Conservation (phyloP, 2,329 filamentous ascomycete species). For the Colletotrichum karsti region DNA sequence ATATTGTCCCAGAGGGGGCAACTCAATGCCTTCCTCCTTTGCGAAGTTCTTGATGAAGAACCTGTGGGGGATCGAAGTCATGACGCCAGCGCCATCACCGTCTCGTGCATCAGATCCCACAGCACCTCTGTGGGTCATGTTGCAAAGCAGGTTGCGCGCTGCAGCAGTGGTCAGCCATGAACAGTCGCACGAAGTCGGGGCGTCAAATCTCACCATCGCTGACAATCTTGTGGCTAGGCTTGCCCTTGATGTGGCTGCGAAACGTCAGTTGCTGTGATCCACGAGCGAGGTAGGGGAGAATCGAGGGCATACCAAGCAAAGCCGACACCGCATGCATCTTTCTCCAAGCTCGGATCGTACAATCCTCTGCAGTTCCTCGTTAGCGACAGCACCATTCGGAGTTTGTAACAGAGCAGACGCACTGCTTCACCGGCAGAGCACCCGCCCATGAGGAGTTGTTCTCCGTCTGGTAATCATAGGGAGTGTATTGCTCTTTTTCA, state of each 20-base stretch:
- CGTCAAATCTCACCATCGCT: constrained; percentile 81
- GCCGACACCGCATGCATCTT: constrained; percentile 99
- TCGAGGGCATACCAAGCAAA: constrained; percentile 86
- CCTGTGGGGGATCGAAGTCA: constrained; percentile 98
- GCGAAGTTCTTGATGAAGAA: constrained; percentile 99
- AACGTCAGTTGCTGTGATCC: constrained; percentile 31
- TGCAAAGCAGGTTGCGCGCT: constrained; percentile 95
- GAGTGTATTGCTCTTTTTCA: constrained; percentile 67
- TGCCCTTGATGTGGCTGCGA: constrained; percentile 92
- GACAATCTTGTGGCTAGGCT: constrained; percentile 96
- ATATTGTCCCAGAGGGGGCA: constrained; percentile 92
- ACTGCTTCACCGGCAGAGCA: constrained; percentile 94
- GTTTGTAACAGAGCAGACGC: constrained; percentile 35
- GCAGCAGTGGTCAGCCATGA: constrained; percentile 8
- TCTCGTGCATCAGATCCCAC: constrained; percentile 98
- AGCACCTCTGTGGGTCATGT: constrained; percentile 99
- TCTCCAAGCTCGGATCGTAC: constrained; percentile 95
- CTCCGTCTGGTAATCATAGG: constrained; percentile 88
- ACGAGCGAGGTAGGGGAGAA: background rate
- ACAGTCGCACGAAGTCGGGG: constrained; percentile 39
- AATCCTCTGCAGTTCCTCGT: constrained; percentile 67
- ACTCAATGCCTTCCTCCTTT: constrained; percentile 85
- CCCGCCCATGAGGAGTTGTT: constrained; percentile 92
- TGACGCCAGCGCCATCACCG: constrained; percentile 97
- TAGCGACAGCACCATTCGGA: constrained; percentile 4